phyloP scores from a whole-genome alignment of 805 yeast species.

The Wickerhamomyces bovis region DNA sequence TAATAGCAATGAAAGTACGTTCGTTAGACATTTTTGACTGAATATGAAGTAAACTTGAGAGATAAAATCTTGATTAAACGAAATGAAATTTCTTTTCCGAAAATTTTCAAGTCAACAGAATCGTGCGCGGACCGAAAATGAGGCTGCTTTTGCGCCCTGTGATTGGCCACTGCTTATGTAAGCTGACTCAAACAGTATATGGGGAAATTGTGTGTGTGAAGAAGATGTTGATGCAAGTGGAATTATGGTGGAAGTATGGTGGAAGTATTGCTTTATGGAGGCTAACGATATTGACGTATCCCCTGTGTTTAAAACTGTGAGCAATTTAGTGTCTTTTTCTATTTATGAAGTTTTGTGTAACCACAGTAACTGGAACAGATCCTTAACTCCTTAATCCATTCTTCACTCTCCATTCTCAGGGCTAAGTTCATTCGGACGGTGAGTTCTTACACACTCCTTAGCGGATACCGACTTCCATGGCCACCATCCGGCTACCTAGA shows the following conservation, averaged over 20 bases:
- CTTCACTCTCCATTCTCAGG: slow-evolving; percentile 7
- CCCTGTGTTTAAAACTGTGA: too few species aligned
- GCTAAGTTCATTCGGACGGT: slow-evolving; percentile 8
- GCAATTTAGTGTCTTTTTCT: too few species aligned
- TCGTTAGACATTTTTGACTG: slow-evolving; percentile 36
- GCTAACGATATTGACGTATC: too few species aligned
- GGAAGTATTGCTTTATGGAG: too few species aligned
- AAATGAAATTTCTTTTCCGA: background rate
- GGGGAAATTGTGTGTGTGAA: too few species aligned
- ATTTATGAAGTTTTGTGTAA: too few species aligned
- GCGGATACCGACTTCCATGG: slow-evolving; percentile 5
- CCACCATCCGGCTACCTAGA: slow-evolving; percentile 3
- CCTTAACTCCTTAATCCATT: too few species aligned
- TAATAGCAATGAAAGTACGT: slow-evolving; percentile 89
- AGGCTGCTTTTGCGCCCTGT: background rate
- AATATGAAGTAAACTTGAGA: background rate
- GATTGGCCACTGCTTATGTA: background rate
- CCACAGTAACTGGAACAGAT: too few species aligned
- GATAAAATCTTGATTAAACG: background rate
- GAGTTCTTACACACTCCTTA: slow-evolving; percentile 6
- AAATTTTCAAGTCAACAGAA: background rate
- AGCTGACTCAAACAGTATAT: background rate
- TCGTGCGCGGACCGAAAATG: background rate
- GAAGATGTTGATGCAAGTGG: too few species aligned
- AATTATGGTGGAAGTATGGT: too few species aligned